A percentile compares a stretch with the other conserved stretches of the same genome.
Conservation (phyloP, 108 stramenopile species). For the Ochromonas danica region DNA sequence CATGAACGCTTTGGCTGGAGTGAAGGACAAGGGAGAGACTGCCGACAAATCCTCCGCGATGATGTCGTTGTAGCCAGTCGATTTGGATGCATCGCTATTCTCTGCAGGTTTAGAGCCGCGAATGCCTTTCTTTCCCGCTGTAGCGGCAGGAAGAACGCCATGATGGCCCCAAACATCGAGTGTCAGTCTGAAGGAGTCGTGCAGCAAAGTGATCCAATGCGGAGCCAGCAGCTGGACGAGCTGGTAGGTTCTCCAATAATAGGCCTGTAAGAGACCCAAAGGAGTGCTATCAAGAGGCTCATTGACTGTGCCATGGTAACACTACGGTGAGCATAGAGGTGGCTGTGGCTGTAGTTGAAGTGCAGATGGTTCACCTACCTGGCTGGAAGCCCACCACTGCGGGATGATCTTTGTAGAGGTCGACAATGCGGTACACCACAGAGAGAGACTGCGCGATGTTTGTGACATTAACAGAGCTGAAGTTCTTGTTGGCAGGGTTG, state of each 20-base stretch:
- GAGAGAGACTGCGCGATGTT: conserved; percentile 74
- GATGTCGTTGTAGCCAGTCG: background rate
- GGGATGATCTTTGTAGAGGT: conserved; percentile 70
- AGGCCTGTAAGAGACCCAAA: conserved; percentile 66
- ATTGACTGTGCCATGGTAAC: too few species aligned
- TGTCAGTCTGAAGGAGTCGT: conserved; percentile 86
- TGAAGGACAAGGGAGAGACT: too few species aligned
- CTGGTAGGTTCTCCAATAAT: conserved; percentile 88
- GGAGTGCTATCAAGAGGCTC: conserved; percentile 91
- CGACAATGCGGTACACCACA: conserved; percentile 70
- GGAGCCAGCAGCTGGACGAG: conserved; percentile 76
- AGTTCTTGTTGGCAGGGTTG: conserved; percentile 62
- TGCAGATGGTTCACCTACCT: background rate
- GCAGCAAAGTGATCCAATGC: conserved; percentile 89
- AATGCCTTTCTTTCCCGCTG: background rate
- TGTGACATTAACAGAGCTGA: conserved; percentile 63
- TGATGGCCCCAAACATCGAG: conserved; percentile 77
- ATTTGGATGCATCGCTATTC: background rate
- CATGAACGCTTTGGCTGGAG: conserved; percentile 38
- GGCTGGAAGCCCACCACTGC: conserved; percentile 83
- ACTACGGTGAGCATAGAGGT: too few species aligned
- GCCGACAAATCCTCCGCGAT: conserved; percentile 63
- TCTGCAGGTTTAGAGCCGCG: too few species aligned
- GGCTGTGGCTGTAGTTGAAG: too few species aligned
- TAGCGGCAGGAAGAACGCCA: conserved; percentile 40